Percentiles rank a stretch among this genome's conserved stretches.
phyloP scores from a whole-genome alignment of 2,329 filamentous ascomycete species.

The Hansfordia pulvinata region DNA sequence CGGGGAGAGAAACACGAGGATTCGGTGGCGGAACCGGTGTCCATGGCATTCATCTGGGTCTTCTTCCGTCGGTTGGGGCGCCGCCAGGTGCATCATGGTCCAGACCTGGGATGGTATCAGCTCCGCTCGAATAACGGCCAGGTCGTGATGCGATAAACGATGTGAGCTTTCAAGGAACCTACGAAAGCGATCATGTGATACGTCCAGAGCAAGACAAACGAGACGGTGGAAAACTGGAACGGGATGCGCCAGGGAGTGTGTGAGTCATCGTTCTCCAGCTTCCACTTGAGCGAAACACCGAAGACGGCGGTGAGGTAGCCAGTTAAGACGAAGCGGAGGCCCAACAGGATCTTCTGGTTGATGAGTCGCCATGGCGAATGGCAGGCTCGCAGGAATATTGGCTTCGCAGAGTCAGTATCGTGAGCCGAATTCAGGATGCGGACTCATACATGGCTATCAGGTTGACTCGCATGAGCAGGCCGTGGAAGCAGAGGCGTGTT shows the following conservation, averaged over 20 bases:
- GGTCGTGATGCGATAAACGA: too few species aligned
- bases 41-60: slow-evolving; percentile 11
- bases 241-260: slow-evolving; percentile 25
- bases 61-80: slow-evolving; percentile 23
- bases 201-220: slow-evolving; percentile 24
- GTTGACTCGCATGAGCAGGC: slow-evolving; percentile 12
- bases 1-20: slow-evolving; percentile 28
- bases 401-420: slow-evolving; percentile 17
- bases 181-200: too few species aligned
- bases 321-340: slow-evolving; percentile 26
- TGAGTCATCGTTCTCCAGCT: slow-evolving; percentile 24
- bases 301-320: slow-evolving; percentile 27
- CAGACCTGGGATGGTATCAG: slow-evolving; percentile 24
- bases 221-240: slow-evolving; percentile 35
- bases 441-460: background rate
- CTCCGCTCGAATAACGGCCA: too few species aligned
- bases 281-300: slow-evolving; percentile 29
- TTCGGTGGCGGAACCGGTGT: slow-evolving; percentile 19
- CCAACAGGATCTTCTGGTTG: slow-evolving; percentile 29
- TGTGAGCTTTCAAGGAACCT: too few species aligned
- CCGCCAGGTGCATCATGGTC: slow-evolving; percentile 37
- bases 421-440: background rate
- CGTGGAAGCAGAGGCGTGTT: slow-evolving; percentile 13
- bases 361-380: slow-evolving; percentile 36
- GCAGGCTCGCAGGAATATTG: slow-evolving; percentile 34